phyloP scores from a whole-genome alignment of 2,329 filamentous ascomycete genomes.

The Paecilomyces niveus region DNA sequence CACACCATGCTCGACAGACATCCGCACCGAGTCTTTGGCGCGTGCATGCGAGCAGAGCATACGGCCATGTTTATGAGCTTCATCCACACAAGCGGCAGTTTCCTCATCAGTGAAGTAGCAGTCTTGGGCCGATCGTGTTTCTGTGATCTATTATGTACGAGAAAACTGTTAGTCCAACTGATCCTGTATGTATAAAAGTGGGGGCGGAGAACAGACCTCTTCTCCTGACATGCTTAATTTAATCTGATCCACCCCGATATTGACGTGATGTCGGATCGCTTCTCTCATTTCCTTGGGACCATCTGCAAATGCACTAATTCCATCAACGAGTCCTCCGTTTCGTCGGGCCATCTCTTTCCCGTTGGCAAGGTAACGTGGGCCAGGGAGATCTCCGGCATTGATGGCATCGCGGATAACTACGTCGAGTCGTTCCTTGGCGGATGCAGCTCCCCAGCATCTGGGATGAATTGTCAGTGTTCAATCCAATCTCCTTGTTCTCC shows the following conservation, averaged over 20 bases:
- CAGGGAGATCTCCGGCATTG: constrained; percentile 42
- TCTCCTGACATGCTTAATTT: constrained; percentile 40
- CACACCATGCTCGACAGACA: constrained; percentile 39
- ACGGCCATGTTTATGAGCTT: constrained; percentile 30
- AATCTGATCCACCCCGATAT: constrained; percentile 37
- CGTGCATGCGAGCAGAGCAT: constrained; percentile 41
- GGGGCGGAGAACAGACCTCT: constrained; percentile 22
- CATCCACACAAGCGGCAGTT: constrained; percentile 42
- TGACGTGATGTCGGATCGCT: constrained; percentile 29
- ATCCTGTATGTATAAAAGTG: neutral
- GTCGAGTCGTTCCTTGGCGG: constrained; percentile 41
- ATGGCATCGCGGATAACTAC: constrained; percentile 44
- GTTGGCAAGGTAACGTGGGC: constrained; percentile 43
- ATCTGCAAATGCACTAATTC: constrained; percentile 38
- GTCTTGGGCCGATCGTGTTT: constrained; percentile 32
- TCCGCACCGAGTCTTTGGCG: constrained; percentile 37
- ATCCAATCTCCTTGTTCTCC: neutral
- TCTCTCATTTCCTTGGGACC: constrained; percentile 36
- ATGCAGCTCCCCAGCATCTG: constrained; percentile 41
- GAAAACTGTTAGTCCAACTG: neutral
- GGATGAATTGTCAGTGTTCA: neutral
- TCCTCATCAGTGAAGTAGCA: constrained; percentile 43
- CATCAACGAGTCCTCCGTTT: constrained; percentile 39
- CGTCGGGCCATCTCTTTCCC: constrained; percentile 41
- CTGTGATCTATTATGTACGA: constrained; percentile 15